Conservation (phyloP, 2,329 filamentous ascomycete species). For the Esteya vermicola region DNA sequence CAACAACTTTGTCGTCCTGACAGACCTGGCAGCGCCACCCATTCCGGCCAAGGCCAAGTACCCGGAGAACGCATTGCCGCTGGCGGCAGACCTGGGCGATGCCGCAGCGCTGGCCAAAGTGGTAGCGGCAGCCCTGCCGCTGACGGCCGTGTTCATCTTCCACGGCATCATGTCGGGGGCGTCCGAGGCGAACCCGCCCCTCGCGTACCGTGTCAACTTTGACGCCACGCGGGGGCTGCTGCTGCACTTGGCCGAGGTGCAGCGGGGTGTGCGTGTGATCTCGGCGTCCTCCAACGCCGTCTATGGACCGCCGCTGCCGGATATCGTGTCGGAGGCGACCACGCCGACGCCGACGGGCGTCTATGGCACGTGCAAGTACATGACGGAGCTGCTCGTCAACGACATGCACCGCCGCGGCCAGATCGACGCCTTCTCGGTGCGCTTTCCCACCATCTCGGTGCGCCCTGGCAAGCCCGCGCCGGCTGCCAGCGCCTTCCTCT, state of each 20-base stretch:
- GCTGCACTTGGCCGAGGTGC: constrained; percentile 27
- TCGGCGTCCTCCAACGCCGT: constrained; percentile 50
- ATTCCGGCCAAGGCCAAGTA: constrained; percentile 31
- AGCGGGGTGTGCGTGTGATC: constrained; percentile 41
- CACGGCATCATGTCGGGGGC: constrained; percentile 56
- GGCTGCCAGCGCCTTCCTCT: constrained; percentile 49
- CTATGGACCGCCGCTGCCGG: constrained; percentile 42
- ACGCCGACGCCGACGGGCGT: constrained; percentile 45
- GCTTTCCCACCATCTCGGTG: constrained; percentile 48
- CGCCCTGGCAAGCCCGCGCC: constrained; percentile 44
- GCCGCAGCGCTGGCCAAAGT: constrained; percentile 21
- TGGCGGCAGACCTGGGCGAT: constrained; percentile 34
- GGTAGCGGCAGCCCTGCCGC: constrained; percentile 27
- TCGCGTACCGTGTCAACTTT: constrained; percentile 46
- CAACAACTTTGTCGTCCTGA: constrained; percentile 25
- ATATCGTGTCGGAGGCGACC: constrained; percentile 33
- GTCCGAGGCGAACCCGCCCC: constrained; percentile 45
- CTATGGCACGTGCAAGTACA: constrained; percentile 49
- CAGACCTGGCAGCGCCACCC: constrained; percentile 39
- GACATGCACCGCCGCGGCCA: constrained; percentile 46
- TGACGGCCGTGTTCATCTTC: constrained; percentile 44
- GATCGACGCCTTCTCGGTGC: constrained; percentile 41
- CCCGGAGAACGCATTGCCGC: constrained; percentile 32
- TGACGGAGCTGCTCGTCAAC: constrained; percentile 47
- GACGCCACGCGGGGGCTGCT: constrained; percentile 42